Conservation (phyloP, 345 rosid species). For the Citropsis articulata region DNA sequence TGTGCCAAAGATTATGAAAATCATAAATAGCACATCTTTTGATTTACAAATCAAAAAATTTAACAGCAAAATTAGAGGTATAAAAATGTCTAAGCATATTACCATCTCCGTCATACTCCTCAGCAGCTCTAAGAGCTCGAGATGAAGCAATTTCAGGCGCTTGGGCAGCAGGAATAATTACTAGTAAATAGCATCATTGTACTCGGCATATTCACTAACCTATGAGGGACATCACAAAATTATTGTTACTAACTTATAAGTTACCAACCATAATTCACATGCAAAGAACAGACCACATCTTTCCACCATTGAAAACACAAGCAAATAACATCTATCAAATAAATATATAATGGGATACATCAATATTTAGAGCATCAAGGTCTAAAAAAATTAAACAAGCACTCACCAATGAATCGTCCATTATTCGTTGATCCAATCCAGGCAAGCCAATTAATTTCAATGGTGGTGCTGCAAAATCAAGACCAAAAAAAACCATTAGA, state of each 20-base stretch:
- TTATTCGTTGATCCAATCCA: slow-evolving; percentile 86
- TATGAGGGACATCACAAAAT: slow-evolving; percentile 15
- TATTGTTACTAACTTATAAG: slow-evolving; percentile 11
- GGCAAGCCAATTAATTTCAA: slow-evolving; percentile 88
- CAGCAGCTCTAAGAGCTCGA: slow-evolving; percentile 79
- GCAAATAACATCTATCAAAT: slow-evolving; percentile 2
- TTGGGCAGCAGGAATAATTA: slow-evolving; percentile 84
- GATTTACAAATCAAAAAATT: neutral
- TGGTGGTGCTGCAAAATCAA: slow-evolving; percentile 69
- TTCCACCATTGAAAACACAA: neutral
- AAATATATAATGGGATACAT: neutral
- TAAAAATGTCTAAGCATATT: slow-evolving; percentile 20
- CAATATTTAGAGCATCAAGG: slow-evolving; percentile 4
- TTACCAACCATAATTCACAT: neutral
- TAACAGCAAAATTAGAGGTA: neutral
- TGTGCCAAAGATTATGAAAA: neutral
- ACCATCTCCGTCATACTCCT: slow-evolving; percentile 90
- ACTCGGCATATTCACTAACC: slow-evolving; percentile 79
- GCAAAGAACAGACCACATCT: slow-evolving; percentile 8
- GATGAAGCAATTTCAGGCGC: slow-evolving; percentile 89
- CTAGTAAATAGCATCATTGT: slow-evolving; percentile 90
- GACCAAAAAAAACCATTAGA: slow-evolving; percentile 3
- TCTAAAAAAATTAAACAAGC: slow-evolving; percentile 4
- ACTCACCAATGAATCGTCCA: slow-evolving; percentile 88
- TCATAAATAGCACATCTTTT: neutral